These are phyloP conservation scores for Clohesyomyces aquaticus DNA, from an alignment of 495 filamentous ascomycete genomes.

Conservation along the genomic window DNA sequence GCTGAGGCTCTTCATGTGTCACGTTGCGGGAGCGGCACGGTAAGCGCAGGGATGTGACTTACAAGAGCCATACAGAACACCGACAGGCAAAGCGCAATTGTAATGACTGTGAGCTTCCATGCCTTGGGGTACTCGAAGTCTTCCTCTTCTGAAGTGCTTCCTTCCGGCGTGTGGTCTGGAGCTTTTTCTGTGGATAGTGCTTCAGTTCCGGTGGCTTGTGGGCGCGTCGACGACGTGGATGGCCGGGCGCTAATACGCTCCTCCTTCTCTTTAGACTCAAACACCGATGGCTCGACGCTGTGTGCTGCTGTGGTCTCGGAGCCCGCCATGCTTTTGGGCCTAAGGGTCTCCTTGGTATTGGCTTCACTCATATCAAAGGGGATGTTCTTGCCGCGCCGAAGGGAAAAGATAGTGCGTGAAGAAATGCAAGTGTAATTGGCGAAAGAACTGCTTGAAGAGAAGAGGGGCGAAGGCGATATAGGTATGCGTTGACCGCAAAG, in stretches of 20 bases:
- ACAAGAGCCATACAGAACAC: conserved; percentile 70
- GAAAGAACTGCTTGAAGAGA: background rate
- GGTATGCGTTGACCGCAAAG: background rate
- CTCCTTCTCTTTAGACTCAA: conserved; percentile 29
- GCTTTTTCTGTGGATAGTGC: conserved; percentile 9
- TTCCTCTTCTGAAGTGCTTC: conserved; percentile 28
- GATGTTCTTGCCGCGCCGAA: background rate
- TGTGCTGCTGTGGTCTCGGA: conserved; percentile 30
- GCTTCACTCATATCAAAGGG: conserved; percentile 18
- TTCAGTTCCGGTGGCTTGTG: conserved; percentile 9
- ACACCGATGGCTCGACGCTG: conserved; percentile 33
- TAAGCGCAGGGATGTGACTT: conserved; percentile 52
- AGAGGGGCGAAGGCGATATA: background rate
- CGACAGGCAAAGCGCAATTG: conserved; percentile 62
- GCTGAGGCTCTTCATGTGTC: conserved; percentile 11
- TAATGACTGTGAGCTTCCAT: conserved; percentile 60
- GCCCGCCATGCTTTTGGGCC: conserved; percentile 32
- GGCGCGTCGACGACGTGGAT: conserved; percentile 14
- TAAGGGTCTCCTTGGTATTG: conserved; percentile 20
- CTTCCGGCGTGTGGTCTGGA: conserved; percentile 2
- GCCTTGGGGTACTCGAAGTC: conserved; percentile 55
- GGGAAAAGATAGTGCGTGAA: background rate
- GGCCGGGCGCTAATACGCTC: conserved; percentile 6
- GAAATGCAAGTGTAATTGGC: background rate
- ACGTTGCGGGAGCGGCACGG: background rate